A percentile compares a stretch with the other conserved stretches of the same genome.
Evolutionary conservation across 257 asterid genomes (phyloP).

Genomic region (Nicotiana noctiflora): DNA sequence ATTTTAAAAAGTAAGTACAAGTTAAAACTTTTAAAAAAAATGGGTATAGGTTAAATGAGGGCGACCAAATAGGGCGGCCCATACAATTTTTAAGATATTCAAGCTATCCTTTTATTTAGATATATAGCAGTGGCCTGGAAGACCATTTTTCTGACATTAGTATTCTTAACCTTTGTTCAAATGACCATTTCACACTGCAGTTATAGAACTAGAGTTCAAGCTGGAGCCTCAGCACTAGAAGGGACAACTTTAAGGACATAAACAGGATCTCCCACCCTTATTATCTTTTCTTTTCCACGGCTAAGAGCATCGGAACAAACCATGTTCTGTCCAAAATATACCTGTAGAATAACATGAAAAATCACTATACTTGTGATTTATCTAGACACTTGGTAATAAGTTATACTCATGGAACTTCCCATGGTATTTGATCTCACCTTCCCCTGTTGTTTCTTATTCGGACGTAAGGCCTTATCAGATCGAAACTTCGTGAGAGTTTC

Average conservation of each 20-base stretch:
- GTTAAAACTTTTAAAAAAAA: too few species aligned
- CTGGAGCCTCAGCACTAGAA: slow-evolving; percentile 29
- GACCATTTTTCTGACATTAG: not conserved
- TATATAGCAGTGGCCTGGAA: not conserved
- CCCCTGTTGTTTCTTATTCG: slow-evolving; percentile 36
- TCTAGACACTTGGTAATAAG: not conserved
- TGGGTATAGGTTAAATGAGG: too few species aligned
- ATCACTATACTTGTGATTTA: not conserved
- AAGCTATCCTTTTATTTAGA: not conserved
- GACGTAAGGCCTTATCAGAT: slow-evolving; percentile 41
- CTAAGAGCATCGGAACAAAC: slow-evolving; percentile 25
- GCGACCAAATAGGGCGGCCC: too few species aligned
- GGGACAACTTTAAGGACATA: slow-evolving; percentile 23
- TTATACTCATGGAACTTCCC: not conserved
- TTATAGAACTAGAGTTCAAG: slow-evolving; percentile 4
- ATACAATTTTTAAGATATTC: not conserved
- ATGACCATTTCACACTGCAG: not conserved
- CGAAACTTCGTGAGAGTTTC: slow-evolving; percentile 41
- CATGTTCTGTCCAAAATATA: slow-evolving; percentile 50
- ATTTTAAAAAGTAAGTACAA: too few species aligned
- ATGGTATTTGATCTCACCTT: slow-evolving; percentile 14
- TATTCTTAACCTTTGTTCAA: not conserved
- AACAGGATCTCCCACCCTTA: slow-evolving; percentile 41
- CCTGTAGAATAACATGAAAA: slow-evolving; percentile 23
- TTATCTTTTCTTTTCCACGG: slow-evolving; percentile 18